phyloP scores from a whole-genome alignment of 768 basidiomycete species.

The Calocera viscosa region DNA sequence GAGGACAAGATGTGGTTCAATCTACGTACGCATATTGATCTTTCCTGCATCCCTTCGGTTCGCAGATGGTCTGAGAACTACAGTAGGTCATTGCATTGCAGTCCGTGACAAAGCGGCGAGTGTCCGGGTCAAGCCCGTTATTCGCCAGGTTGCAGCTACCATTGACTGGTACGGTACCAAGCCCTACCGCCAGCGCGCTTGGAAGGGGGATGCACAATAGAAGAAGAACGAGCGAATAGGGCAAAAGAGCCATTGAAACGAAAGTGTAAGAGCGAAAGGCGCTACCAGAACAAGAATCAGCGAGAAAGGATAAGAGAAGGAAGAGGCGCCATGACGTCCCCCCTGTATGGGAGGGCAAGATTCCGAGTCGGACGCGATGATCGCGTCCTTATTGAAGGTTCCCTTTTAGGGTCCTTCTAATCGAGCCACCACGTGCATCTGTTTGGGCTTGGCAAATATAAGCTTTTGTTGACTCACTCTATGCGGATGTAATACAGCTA shows the following conservation, averaged over 20 bases:
- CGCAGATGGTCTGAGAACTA: conserved; percentile 41
- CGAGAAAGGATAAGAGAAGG: neutral
- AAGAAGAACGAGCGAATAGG: conserved; percentile 9
- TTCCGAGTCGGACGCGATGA: neutral
- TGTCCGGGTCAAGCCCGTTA: conserved; percentile 59
- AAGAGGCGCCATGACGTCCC: neutral
- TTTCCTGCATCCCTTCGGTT: conserved; percentile 53
- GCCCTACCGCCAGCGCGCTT: conserved; percentile 18
- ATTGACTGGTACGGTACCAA: conserved; percentile 38
- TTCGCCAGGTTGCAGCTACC: conserved; percentile 40
- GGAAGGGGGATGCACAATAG: conserved; percentile 7
- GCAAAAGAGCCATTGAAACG: conserved; percentile 7
- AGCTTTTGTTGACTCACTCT: neutral
- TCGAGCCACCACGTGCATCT: neutral
- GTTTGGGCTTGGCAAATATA: neutral
- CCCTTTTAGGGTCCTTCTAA: neutral
- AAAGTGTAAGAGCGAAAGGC: neutral
- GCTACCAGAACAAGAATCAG: neutral
- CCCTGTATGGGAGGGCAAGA: neutral
- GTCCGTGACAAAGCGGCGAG: conserved; percentile 69
- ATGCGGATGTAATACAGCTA: too few species aligned
- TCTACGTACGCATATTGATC: conserved; percentile 69
- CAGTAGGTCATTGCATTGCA: conserved; percentile 65
- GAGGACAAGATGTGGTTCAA: conserved; percentile 16
- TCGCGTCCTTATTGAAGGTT: neutral